phyloP scores from a whole-genome alignment of 1,284 basidiomycete species.

The Pulchroboletus neoregius region DNA sequence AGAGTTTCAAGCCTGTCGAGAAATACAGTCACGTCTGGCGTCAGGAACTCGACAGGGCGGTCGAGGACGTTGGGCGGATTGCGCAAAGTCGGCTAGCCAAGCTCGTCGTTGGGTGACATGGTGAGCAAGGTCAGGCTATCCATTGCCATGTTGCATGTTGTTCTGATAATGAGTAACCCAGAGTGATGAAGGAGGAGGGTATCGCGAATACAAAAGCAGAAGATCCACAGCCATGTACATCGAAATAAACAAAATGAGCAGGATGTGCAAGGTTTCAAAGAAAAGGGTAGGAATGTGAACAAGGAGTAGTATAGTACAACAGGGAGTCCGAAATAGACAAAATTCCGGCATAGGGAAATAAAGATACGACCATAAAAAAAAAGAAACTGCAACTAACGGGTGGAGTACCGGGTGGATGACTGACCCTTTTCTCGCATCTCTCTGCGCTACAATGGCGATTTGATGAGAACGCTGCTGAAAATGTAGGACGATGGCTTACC shows the following conservation, averaged over 20 bases:
- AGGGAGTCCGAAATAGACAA: slow-evolving; percentile 16
- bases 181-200: slow-evolving; percentile 1
- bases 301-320: slow-evolving; percentile 26
- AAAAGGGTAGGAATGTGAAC: slow-evolving; percentile 6
- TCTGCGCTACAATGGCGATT: slow-evolving; percentile 23
- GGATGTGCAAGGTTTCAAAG: not conserved
- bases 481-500: slow-evolving; percentile 27
- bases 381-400: slow-evolving; percentile 6
- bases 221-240: slow-evolving; percentile 16
- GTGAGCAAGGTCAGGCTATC: slow-evolving; percentile 4
- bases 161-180: not conserved
- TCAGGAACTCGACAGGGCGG: slow-evolving; percentile 64
- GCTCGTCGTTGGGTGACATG: slow-evolving; percentile 11
- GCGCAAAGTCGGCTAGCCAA: slow-evolving; percentile 60
- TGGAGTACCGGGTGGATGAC: slow-evolving; percentile 12
- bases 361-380: slow-evolving; percentile 31
- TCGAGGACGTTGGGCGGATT: slow-evolving; percentile 72
- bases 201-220: slow-evolving; percentile 17
- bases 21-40: slow-evolving; percentile 49
- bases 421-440: slow-evolving; percentile 29
- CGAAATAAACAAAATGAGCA: slow-evolving; percentile 7
- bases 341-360: slow-evolving; percentile 25
- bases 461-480: slow-evolving; percentile 9
- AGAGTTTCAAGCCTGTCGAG: slow-evolving; percentile 40
- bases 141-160: no score